Base-by-base conservation (phyloP, 768 basidiomycete species). In the Hebeloma cylindrosporum region DNA sequence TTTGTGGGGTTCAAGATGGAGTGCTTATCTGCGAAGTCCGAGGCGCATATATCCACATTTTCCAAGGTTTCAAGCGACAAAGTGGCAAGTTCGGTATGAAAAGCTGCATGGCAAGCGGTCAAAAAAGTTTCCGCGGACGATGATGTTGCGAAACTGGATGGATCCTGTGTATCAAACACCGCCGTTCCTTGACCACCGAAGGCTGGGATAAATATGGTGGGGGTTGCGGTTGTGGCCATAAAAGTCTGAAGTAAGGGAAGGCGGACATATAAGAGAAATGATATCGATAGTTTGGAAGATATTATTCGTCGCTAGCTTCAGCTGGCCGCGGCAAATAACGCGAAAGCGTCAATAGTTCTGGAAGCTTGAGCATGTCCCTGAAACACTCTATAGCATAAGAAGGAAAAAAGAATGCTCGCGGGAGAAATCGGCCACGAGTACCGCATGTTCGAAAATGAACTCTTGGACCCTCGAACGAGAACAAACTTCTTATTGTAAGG, bases 131-230 rank as follows among this genome's bases (percentile, higher is more conserved):
- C 56, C 2, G 73, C 77, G 2, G 62, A 56, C 3, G 72, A 60
- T 9, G 72, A 69, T 20, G 62, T 58, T 13, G 73, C 71, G 48
- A 52, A 9, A 29, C 39, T 35, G 20, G 18, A 16, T 43, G 73
- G 43, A 11, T 66, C 63, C 23, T 60, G 57, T 11, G 50, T 41
- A 20, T 64, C 66, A 17, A 65, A 49, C 9, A 61, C 60, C 8
- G 66, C 38, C 3, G 73, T 69, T 2, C 78, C 82, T 54, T 83
- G 82, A 5, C 81, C 80, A 32, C 76, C 68, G 52, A 83, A 83
- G 13, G 80, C 60, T 3, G 77, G 81, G 33, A 83, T 53, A 46
- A 67, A 42, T 30, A 68, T 18, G 11, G 34, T 25, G 26, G 43
- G 8, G 14, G 17, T 30, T 14, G 14, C 35, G 16, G 9, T 43